These are phyloP conservation scores for Nakataea oryzae DNA, from an alignment of 2,329 filamentous ascomycete genomes.

Conservation along the genomic window DNA sequence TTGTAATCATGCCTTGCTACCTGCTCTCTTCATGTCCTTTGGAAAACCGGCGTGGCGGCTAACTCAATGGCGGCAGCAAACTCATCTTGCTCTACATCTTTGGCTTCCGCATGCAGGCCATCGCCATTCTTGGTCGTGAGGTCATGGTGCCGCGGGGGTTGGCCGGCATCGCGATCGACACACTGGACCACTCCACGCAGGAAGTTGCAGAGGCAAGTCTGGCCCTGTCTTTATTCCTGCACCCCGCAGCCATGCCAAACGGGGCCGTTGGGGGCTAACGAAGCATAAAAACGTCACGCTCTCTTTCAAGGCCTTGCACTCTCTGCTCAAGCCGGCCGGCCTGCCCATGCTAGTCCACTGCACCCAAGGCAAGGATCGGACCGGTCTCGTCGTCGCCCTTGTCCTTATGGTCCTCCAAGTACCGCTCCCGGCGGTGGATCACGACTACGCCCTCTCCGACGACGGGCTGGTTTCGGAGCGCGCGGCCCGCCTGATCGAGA, in stretches of 20 bases:
- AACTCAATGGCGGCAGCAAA: constrained; percentile 26
- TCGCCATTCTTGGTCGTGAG: constrained; percentile 56
- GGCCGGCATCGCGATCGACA: constrained; percentile 57
- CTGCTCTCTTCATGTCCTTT: not conserved
- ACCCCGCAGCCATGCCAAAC: not conserved
- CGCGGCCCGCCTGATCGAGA: constrained; percentile 55
- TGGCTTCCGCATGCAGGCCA: constrained; percentile 59
- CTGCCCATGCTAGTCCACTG: constrained; percentile 70
- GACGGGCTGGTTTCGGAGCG: constrained; percentile 49
- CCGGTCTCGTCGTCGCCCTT: constrained; percentile 60
- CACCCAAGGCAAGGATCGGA: constrained; percentile 83
- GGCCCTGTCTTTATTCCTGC: not conserved
- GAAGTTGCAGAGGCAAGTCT: constrained; percentile 39
- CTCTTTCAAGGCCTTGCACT: constrained; percentile 6
- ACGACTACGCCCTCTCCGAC: constrained; percentile 63
- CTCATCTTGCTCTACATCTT: constrained; percentile 52
- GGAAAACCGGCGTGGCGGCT: no score
- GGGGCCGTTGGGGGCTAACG: no score
- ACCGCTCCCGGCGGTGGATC: constrained; percentile 46
- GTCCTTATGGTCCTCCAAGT: constrained; percentile 53
- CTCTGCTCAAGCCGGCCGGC: constrained; percentile 7
- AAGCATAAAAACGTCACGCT: not conserved
- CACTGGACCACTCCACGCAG: constrained; percentile 53
- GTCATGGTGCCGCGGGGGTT: constrained; percentile 67
- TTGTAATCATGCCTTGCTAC: constrained; percentile 30